Base-by-base conservation (phyloP, 768 basidiomycete genomes). In the Porphyrellus cyaneotinctus region DNA sequence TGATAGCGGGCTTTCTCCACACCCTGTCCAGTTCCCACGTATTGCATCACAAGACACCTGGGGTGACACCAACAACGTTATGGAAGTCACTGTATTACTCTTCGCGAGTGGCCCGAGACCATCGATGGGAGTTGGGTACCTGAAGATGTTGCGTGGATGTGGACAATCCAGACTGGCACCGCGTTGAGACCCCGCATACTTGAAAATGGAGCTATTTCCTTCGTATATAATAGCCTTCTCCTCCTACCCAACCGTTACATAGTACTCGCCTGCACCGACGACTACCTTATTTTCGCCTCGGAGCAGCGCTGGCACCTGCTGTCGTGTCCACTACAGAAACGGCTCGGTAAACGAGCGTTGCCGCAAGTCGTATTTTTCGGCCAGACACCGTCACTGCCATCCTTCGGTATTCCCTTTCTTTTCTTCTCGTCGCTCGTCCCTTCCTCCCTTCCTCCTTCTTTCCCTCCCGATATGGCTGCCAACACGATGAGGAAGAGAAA, bases 401-500 rank as follows among this genome's bases (percentile, higher is more conserved):
- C 47, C 41, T 52, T 44, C 24, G 57, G 38, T 62, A 53, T 56
- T 56, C 30, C 56, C 49, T 54, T 53, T 59, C 51, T 51, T 41
- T 57, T 48, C 51, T 28, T 52, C 49, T 53, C 47, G 39, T 52
- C 53, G 35, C 43, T 54, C 41, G 32, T 36, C 49, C 49, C 24
- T 38, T 41, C 46, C 43, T 37, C 32, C 28, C 20, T 31, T 49
- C 23, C 47, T 35, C 30, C 43, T 32, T 39, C 47, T 31, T 17
- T 15, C 31, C 47, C 48, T 45, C 53, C 52, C 61, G 57, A 59
- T 23, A 69, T 72, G 69, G 59, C 70, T 30, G 57, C 69, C 48
- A 69, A 59, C 54, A 72, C 67, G 28, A 71, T 89, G 70, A 88
- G 82, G 76, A 88, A 88, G 75, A 79, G 91, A 67, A 94, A 90